Base-by-base conservation (phyloP, 768 basidiomycete species). In the Cystobasidium onofrii region DNA sequence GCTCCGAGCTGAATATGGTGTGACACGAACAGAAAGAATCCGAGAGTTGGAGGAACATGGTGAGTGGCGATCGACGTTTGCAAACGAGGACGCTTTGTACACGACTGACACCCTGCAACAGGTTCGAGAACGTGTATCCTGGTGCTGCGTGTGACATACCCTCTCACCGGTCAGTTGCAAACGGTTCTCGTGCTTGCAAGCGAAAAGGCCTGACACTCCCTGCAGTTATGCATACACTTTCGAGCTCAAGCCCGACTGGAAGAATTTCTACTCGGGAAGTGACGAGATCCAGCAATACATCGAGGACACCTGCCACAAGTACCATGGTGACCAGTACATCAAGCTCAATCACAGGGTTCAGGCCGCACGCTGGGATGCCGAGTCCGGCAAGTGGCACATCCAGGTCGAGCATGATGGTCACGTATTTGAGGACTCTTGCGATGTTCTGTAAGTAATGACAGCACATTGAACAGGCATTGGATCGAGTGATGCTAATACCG, bases 221-320 rank as follows among this genome's bases (percentile, higher is more conserved):
- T 44, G 73, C 57, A 76, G 61, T 50, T 78, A 78, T 50, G 66
- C 70, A 27, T 74, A 75, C 64, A 70, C 61, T 29, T 76, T 76
- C 34, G 57, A 31, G 25, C 66, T 61, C 34, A 50, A 73, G 17
- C 75, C 65, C 41, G 64, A 72, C 62, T 76, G 75, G 74, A 34
- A 25, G 36, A 52, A 72, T 20, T 63, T 64, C 80, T 88, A 87
- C 72, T 84, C 87, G 2, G 81, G 85, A 3, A 86, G 87, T 1
- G 79, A 83, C 6, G 87, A 89, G 78, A 88, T 89, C 33, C 84
- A 81, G 34, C 79, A 81, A 10, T 86, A 88, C 77, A 78, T 88
- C 27, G 81, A 86, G 71, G 80, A 80, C 33, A 29, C 27, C 12
- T 67, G 39, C 23, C 17, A 75, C 61, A 69, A 75, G 73, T 73